These are phyloP conservation scores for Hyphopichia khmerensis DNA, from an alignment of 1,139 yeast species.

Conservation along the genomic window DNA sequence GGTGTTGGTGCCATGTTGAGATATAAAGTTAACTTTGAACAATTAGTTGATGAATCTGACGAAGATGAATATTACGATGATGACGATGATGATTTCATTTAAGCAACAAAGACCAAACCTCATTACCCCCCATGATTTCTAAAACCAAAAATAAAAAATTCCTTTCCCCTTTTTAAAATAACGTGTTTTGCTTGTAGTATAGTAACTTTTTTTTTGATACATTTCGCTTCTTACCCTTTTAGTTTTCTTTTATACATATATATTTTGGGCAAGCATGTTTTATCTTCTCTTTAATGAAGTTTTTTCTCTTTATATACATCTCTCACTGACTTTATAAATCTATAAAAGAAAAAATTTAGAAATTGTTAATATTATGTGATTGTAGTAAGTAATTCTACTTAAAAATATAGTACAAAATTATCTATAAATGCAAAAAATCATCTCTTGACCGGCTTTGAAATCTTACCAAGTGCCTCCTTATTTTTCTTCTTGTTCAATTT, in stretches of 20 bases:
- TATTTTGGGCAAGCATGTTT: no score
- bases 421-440: not conserved
- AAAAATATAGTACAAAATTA: not conserved
- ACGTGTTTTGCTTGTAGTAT: no score
- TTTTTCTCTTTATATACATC: no score
- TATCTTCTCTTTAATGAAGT: no score
- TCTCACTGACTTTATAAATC: not conserved
- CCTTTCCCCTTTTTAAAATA: no score
- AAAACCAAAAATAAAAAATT: not conserved
- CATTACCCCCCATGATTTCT: not conserved
- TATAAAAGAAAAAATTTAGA: not conserved
- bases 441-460: conserved; percentile 1
- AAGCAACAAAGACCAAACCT: conserved; percentile 6
- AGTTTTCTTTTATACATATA: no score
- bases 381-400: not conserved
- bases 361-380: not conserved
- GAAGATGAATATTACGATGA: conserved; percentile 84
- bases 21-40: conserved; percentile 95
- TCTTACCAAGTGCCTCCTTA: conserved; percentile 5
- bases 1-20: conserved; percentile 96
- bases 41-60: conserved; percentile 83
- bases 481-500: conserved; percentile 14
- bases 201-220: no score
- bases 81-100: conserved; percentile 58
- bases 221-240: no score